These are phyloP conservation scores for Neospora caninum DNA, from an alignment of 169 alveolate genomes.

Conservation along the genomic window DNA sequence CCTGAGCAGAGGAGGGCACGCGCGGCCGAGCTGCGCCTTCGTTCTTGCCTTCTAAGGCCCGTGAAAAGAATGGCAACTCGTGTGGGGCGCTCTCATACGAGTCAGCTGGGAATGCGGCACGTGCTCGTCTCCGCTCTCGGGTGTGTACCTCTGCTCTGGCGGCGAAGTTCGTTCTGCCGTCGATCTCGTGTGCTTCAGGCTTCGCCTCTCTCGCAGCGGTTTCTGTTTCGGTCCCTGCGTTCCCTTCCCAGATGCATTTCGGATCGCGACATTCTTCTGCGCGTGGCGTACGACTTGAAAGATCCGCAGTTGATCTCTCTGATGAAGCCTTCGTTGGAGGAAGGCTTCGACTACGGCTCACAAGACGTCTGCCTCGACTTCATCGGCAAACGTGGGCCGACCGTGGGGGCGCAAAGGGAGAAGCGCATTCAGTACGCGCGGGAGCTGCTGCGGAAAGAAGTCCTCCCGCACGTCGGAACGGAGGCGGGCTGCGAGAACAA, in stretches of 20 bases:
- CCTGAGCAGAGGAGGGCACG: too few species aligned
- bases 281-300: conserved; percentile 93
- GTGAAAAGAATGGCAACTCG: too few species aligned
- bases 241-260: conserved; percentile 90
- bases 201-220: too few species aligned
- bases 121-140: too few species aligned
- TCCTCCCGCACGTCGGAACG: conserved; percentile 98
- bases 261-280: conserved; percentile 88
- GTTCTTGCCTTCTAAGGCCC: too few species aligned
- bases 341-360: conserved; percentile 91
- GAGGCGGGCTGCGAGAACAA: conserved; percentile 91
- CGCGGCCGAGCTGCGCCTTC: too few species aligned
- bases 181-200: too few species aligned
- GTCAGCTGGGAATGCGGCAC: too few species aligned
- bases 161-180: too few species aligned
- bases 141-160: too few species aligned
- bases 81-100: too few species aligned
- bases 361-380: conserved; percentile 93
- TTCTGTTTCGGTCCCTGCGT: too few species aligned
- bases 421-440: conserved; percentile 94
- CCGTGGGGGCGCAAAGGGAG: conserved; percentile 91
- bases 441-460: conserved; percentile 94
- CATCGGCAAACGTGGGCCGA: conserved; percentile 97
- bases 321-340: conserved; percentile 94
- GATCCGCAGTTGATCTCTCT: conserved; percentile 97